Evolutionary conservation across 441 rosid genomes (phyloP).

Genomic region (Erysimum pusillum): DNA sequence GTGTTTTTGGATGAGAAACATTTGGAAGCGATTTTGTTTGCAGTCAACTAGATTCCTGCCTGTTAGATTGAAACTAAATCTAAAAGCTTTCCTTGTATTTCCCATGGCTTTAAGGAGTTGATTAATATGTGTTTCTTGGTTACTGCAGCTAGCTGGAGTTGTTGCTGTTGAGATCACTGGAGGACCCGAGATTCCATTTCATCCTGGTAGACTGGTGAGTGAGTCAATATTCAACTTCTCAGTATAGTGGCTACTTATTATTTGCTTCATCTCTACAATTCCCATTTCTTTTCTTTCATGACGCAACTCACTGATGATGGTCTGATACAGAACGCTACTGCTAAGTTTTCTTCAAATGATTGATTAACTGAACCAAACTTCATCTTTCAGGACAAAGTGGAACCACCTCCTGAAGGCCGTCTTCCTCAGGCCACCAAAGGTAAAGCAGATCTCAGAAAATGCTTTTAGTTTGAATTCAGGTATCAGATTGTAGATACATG

Average conservation of each 20-base stretch:
- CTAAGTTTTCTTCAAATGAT: no score
- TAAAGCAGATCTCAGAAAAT: conserved; percentile 14
- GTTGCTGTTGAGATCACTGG: conserved; percentile 81
- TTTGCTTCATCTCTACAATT: no score
- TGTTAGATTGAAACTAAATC: background rate
- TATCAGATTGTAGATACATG: background rate
- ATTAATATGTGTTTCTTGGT: conserved; percentile 12
- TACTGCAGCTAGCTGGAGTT: conserved; percentile 64
- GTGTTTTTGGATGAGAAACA: background rate
- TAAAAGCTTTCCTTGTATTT: background rate
- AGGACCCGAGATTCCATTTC: conserved; percentile 85
- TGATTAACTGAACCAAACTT: background rate
- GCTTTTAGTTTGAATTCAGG: background rate
- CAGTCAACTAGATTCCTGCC: background rate
- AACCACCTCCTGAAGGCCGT: conserved; percentile 80
- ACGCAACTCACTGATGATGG: no score
- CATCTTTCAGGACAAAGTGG: conserved; percentile 61
- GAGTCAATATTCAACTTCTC: conserved; percentile 8
- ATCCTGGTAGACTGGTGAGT: conserved; percentile 75
- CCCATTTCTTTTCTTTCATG: no score
- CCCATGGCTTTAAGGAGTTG: background rate
- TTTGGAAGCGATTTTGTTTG: conserved; percentile 1
- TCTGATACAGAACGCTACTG: no score
- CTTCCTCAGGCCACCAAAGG: conserved; percentile 78
- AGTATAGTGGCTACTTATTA: background rate